Percentiles rank a stretch among this genome's conserved stretches.
Evolutionary conservation across 108 stramenopile species (phyloP).

Genomic region (Parietichytrium sp.): DNA sequence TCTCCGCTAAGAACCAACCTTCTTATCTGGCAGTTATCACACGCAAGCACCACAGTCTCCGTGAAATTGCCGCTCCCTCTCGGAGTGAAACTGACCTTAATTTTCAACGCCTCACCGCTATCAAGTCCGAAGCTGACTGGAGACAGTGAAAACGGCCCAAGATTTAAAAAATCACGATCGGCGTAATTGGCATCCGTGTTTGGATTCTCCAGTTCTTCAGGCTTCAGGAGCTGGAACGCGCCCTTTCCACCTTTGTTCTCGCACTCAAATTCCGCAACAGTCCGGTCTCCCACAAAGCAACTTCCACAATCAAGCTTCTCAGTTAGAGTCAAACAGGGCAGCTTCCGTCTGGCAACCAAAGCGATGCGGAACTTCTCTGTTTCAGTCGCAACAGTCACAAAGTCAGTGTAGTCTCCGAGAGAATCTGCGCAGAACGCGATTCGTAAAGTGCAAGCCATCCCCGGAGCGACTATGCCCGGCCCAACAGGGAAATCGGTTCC

Average conservation of each 20-base stretch:
- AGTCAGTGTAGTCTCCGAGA: conserved; percentile 4
- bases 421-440: conserved; percentile 9
- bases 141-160: not conserved
- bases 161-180: not conserved
- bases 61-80: not conserved
- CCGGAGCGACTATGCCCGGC: not conserved
- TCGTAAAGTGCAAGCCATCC: conserved; percentile 17
- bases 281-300: not conserved
- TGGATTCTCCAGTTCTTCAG: not conserved
- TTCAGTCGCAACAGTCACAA: conserved; percentile 7
- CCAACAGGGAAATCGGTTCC: not conserved
- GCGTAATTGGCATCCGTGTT: not conserved
- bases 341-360: not conserved
- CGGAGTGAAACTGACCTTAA: not conserved
- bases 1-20: not conserved
- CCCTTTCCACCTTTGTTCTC: not conserved
- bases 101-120: not conserved
- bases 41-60: not conserved
- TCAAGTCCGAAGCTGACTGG: not conserved
- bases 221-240: not conserved
- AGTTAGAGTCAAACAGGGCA: not conserved
- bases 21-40: conserved; percentile 4
- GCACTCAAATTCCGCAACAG: not conserved
- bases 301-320: not conserved
- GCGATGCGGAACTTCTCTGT: conserved; percentile 27